Conservation (phyloP, 2,329 filamentous ascomycete species). For the Pyrenophora graminea region DNA sequence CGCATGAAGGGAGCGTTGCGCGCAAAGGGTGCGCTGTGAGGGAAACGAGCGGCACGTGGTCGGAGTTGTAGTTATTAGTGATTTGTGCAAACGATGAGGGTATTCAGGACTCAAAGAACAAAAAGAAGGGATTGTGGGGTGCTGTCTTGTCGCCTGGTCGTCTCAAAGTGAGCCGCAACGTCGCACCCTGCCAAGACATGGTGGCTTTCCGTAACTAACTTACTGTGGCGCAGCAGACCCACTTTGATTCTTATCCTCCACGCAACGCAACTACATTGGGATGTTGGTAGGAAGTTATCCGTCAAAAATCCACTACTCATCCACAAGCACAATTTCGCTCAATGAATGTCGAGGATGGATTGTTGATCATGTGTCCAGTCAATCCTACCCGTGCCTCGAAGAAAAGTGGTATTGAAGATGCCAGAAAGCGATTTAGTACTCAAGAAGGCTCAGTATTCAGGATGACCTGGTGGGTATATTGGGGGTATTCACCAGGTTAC, state of each 20-base stretch:
- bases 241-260: background rate
- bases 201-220: background rate
- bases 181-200: constrained; percentile 1
- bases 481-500: too few relatives aligned
- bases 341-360: too few relatives aligned
- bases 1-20: constrained; percentile 21
- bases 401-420: too few relatives aligned
- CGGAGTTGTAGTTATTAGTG: background rate
- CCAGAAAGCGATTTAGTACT: too few relatives aligned
- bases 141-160: background rate
- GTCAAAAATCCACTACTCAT: too few relatives aligned
- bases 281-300: too few relatives aligned
- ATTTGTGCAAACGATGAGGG: constrained; percentile 1
- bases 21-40: constrained; percentile 22
- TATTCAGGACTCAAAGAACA: background rate
- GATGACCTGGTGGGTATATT: too few relatives aligned
- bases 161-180: background rate
- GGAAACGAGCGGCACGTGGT: background rate
- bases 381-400: too few relatives aligned
- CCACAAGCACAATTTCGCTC: too few relatives aligned
- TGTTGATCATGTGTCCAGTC: too few relatives aligned
- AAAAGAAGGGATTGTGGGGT: constrained; percentile 1
- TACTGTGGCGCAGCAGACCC: background rate
- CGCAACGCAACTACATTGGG: too few relatives aligned
- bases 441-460: too few relatives aligned